Evolutionary conservation across 768 basidiomycete species (phyloP).

Genomic region (Boletus edulis): DNA sequence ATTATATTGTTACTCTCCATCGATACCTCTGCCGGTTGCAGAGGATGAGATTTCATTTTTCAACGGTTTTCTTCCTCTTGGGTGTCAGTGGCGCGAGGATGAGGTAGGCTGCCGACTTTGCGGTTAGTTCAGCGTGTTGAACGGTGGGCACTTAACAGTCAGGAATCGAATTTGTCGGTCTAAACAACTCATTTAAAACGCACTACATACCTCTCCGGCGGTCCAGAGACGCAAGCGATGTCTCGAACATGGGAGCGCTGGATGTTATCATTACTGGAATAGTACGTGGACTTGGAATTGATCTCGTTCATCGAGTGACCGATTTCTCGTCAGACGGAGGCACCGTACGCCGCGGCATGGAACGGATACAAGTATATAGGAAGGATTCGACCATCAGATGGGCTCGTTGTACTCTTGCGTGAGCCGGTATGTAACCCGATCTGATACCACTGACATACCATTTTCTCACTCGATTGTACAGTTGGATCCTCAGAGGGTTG

Average conservation of each 20-base stretch:
- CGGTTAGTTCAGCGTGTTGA: neutral
- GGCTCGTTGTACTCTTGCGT: constrained; percentile 51
- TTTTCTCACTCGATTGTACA: constrained; percentile 8
- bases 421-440: constrained; percentile 42
- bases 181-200: constrained; percentile 34
- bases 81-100: constrained; percentile 33
- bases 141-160: constrained; percentile 10
- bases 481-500: constrained; percentile 26
- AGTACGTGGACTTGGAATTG: constrained; percentile 31
- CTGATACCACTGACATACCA: neutral
- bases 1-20: constrained; percentile 40
- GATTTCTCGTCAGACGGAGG: constrained; percentile 42
- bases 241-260: constrained; percentile 20
- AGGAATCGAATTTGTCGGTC: constrained; percentile 32
- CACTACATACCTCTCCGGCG: constrained; percentile 37
- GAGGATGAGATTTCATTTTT: constrained; percentile 35
- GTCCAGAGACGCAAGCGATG: constrained; percentile 12
- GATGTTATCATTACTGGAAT: constrained; percentile 56
- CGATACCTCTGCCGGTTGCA: constrained; percentile 33
- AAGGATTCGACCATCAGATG: constrained; percentile 57
- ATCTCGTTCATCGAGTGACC: constrained; percentile 1
- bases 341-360: constrained; percentile 50
- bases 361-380: constrained; percentile 55
- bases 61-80: constrained; percentile 48
- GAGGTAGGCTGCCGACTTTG: constrained; percentile 18